These are phyloP conservation scores for Ascochyta pisi DNA, from an alignment of 2,329 filamentous ascomycete genomes.

Conservation along the genomic window DNA sequence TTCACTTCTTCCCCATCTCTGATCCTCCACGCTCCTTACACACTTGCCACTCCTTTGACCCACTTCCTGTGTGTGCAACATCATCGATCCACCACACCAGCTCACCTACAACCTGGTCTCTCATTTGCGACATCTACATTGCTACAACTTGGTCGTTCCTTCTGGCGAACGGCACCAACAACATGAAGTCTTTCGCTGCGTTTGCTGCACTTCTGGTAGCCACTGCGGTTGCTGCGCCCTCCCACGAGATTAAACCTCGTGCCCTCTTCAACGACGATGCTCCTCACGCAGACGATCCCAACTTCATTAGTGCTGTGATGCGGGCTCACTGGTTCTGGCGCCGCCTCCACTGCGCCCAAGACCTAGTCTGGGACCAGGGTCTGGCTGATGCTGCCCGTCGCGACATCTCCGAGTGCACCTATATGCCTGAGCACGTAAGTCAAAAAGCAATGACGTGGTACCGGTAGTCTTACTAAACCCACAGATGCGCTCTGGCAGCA, in stretches of 20 bases:
- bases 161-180: slow-evolving; percentile 10
- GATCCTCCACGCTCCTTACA: slow-evolving; percentile 18
- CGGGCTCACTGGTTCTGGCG: slow-evolving; percentile 49
- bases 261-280: slow-evolving; percentile 26
- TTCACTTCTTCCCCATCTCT: slow-evolving; percentile 2
- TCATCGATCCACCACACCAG: background rate
- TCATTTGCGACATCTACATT: slow-evolving; percentile 22
- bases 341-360: slow-evolving; percentile 45
- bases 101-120: slow-evolving; percentile 13
- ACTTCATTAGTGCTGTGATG: slow-evolving; percentile 44
- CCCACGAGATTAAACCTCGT: slow-evolving; percentile 22
- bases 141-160: slow-evolving; percentile 17
- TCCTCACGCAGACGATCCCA: slow-evolving; percentile 36
- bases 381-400: slow-evolving; percentile 36
- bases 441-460: background rate
- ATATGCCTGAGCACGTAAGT: slow-evolving; percentile 39
- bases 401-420: slow-evolving; percentile 36
- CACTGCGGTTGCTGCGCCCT: slow-evolving; percentile 32
- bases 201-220: slow-evolving; percentile 32
- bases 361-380: slow-evolving; percentile 40
- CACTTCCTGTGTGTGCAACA: slow-evolving; percentile 3
- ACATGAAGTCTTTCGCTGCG: slow-evolving; percentile 37
- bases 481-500: slow-evolving; percentile 43
- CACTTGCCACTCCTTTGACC: slow-evolving; percentile 7
- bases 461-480: slow-evolving; percentile 12